A percentile compares a stretch with the other conserved stretches of the same genome.
phyloP scores from a whole-genome alignment of 345 rosid species.

The Gossypium thurberi region DNA sequence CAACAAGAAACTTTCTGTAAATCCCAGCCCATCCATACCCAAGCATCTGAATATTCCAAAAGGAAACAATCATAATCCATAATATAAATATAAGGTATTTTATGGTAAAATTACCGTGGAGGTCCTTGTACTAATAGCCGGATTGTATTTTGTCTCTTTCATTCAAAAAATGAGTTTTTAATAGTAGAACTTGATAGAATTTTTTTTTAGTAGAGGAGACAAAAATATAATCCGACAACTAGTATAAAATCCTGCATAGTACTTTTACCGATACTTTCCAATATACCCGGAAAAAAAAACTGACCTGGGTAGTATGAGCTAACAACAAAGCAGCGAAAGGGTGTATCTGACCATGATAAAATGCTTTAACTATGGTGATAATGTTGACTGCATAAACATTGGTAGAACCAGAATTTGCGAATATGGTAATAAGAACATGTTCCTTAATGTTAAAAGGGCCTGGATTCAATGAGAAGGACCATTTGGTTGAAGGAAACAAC shows the following conservation, averaged over 20 bases:
- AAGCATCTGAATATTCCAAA: conserved; percentile 15
- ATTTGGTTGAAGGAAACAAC: conserved; percentile 29
- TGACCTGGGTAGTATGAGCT: conserved; percentile 40
- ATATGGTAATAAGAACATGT: conserved; percentile 50
- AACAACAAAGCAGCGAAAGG: conserved; percentile 12
- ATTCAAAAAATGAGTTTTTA: no score
- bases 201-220: no score
- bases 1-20: conserved; percentile 32
- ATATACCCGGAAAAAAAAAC: no score
- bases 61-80: not conserved
- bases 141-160: fast-evolving
- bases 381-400: conserved; percentile 33
- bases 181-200: fast-evolving
- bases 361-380: conserved; percentile 36
- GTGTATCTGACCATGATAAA: conserved; percentile 25
- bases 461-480: conserved; percentile 43
- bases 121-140: fast-evolving
- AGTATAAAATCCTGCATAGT: no score
- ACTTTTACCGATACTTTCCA: no score
- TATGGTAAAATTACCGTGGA: fast-evolving
- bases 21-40: conserved; percentile 46
- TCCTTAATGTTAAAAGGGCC: conserved; percentile 59
- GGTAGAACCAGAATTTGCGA: conserved; percentile 39
- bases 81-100: not conserved
- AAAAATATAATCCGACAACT: fast-evolving